Conservation (phyloP, 2,329 filamentous ascomycete genomes). For the Chrysoporthe deuterocubensis region DNA sequence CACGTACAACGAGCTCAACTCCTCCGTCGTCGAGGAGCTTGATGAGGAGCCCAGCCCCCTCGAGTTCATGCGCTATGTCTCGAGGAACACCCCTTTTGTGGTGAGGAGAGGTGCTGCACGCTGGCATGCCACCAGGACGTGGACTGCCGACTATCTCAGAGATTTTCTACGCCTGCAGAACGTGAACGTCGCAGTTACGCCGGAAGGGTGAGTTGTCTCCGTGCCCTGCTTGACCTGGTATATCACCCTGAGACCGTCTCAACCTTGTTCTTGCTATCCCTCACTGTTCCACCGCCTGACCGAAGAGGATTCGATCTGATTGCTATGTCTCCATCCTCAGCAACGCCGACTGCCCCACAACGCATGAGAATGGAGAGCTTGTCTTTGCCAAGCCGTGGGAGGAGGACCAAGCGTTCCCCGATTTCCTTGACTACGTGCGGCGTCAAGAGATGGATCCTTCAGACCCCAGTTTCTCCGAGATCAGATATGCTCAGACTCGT, state of each 20-base stretch:
- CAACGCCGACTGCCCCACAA: conserved; percentile 59
- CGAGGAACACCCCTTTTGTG: conserved; percentile 75
- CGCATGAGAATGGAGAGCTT: conserved; percentile 37
- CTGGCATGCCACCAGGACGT: conserved; percentile 67
- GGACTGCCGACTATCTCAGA: conserved; percentile 65
- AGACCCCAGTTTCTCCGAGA: conserved; percentile 45
- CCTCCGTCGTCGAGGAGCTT: conserved; percentile 62
- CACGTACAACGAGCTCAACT: conserved; percentile 76
- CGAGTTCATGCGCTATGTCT: conserved; percentile 79
- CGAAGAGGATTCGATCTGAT: conserved; percentile 6
- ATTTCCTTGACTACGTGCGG: conserved; percentile 66
- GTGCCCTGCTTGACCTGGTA: not conserved
- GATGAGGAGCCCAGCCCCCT: conserved; percentile 70
- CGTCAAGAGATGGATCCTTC: conserved; percentile 54
- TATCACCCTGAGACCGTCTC: not conserved
- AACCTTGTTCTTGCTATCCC: not conserved
- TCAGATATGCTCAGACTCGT: conserved; percentile 79
- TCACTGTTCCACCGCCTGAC: not conserved
- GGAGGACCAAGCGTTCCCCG: conserved; percentile 62
- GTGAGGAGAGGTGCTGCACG: conserved; percentile 63
- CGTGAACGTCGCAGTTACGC: conserved; percentile 81
- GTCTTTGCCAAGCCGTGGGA: conserved; percentile 77
- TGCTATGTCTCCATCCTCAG: conserved; percentile 31
- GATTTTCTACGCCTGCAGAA: conserved; percentile 55
- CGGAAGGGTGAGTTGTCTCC: conserved; percentile 59